Evolutionary conservation across 371 early-diverging fungal species (phyloP).

Genomic region (Enterospora canceri): DNA sequence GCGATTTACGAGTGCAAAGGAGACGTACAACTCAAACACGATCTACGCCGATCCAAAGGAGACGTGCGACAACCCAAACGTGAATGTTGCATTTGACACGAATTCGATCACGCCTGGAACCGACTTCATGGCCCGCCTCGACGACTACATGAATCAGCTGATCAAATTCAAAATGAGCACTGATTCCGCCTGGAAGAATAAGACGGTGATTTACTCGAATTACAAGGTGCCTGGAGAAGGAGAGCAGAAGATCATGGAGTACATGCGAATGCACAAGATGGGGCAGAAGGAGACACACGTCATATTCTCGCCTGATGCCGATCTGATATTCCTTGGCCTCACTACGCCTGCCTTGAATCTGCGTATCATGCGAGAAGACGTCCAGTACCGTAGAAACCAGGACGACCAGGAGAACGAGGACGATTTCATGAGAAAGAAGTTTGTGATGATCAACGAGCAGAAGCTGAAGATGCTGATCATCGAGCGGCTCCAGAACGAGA

Average conservation of each 20-base stretch:
- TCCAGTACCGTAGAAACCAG: constrained; percentile 63
- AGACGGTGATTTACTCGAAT: constrained; percentile 70
- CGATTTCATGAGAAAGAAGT: constrained; percentile 19
- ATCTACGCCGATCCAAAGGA: neutral
- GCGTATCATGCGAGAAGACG: constrained; percentile 85
- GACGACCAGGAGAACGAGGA: constrained; percentile 44
- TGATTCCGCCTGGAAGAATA: constrained; percentile 74
- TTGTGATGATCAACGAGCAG: constrained; percentile 42
- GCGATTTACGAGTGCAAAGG: constrained; percentile 80
- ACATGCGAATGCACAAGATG: constrained; percentile 70
- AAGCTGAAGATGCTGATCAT: constrained; percentile 33
- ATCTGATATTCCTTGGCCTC: constrained; percentile 93
- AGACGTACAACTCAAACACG: constrained; percentile 44
- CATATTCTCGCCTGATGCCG: constrained; percentile 93
- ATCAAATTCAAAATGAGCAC: constrained; percentile 70
- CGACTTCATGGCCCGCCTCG: constrained; percentile 83
- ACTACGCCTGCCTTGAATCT: constrained; percentile 90
- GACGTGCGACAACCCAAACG: constrained; percentile 54
- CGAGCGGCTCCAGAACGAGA: constrained; percentile 21
- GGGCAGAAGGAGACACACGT: constrained; percentile 72
- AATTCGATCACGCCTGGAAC: constrained; percentile 99
- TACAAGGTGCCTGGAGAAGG: constrained; percentile 95
- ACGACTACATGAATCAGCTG: constrained; percentile 70
- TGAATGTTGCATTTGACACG: constrained; percentile 71
- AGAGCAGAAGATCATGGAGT: constrained; percentile 98